A percentile compares a stretch with the other conserved stretches of the same genome.
phyloP scores from a whole-genome alignment of 139 green algal genomes.

The Asterochloris sp. region DNA sequence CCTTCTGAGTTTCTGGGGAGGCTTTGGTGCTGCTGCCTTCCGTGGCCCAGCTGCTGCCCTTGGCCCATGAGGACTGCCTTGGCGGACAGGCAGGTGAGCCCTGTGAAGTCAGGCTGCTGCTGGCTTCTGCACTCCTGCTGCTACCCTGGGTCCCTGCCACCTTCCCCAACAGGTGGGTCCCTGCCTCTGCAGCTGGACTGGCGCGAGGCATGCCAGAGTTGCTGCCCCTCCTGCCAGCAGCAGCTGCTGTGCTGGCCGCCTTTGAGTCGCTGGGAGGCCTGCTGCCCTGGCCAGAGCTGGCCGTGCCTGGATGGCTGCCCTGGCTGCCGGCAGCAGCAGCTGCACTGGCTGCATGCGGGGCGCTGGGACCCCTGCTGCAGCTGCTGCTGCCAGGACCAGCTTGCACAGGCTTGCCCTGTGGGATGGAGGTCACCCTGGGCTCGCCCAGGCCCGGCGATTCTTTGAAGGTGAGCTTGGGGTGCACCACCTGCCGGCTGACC shows the following conservation, averaged over 20 bases:
- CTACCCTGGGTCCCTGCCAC: too few species aligned
- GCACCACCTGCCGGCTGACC: conserved; percentile 31
- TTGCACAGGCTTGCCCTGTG: background rate
- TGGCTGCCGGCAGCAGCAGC: background rate
- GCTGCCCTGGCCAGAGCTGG: background rate
- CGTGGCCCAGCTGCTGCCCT: too few species aligned
- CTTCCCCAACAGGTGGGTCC: too few species aligned
- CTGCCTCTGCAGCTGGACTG: too few species aligned
- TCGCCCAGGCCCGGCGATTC: conserved; percentile 19
- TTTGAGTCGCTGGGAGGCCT: background rate
- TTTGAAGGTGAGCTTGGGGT: conserved; percentile 53
- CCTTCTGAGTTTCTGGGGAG: too few species aligned
- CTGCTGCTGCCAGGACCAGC: background rate
- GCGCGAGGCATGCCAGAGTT: too few species aligned
- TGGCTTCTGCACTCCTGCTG: too few species aligned
- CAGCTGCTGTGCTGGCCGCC: background rate
- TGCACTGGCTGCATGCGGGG: background rate
- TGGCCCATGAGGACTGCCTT: too few species aligned
- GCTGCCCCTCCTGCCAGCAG: too few species aligned
- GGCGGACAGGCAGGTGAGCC: too few species aligned
- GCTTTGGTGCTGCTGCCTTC: too few species aligned
- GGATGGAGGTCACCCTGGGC: background rate
- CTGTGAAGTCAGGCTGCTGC: too few species aligned
- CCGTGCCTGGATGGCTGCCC: background rate
- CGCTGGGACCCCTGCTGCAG: background rate